Conservation (phyloP, 345 rosid species). For the Ceriops decandra region DNA sequence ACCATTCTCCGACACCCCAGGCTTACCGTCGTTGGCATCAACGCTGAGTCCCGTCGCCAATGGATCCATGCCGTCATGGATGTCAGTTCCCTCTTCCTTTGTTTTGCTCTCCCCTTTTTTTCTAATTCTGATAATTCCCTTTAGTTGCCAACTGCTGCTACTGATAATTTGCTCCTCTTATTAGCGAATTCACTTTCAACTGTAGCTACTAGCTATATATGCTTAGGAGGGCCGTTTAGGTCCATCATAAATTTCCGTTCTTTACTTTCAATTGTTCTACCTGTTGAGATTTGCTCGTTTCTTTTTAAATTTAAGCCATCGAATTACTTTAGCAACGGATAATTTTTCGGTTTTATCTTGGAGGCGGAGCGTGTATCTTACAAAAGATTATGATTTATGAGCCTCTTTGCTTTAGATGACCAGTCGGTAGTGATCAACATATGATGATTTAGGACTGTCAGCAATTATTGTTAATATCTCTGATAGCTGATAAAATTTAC, state of each 20-base stretch:
- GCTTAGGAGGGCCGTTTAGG: neutral
- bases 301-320: too few species aligned
- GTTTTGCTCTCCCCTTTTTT: neutral
- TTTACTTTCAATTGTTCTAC: neutral
- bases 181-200: neutral
- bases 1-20: slow-evolving; percentile 31
- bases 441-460: too few species aligned
- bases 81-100: slow-evolving; percentile 33
- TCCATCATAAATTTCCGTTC: neutral
- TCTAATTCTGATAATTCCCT: neutral
- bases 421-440: too few species aligned
- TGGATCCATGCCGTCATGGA: slow-evolving; percentile 80
- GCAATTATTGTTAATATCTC: too few species aligned
- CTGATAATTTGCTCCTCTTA: neutral
- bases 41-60: slow-evolving; percentile 75
- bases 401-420: too few species aligned
- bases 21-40: slow-evolving; percentile 60
- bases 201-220: neutral
- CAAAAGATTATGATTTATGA: too few species aligned
- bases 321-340: too few species aligned
- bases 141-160: neutral
- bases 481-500: too few species aligned
- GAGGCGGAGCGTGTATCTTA: too few species aligned
- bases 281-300: too few species aligned
- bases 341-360: too few species aligned